A percentile compares a stretch with the other conserved stretches of the same genome.
Conservation (phyloP, 1,284 basidiomycete genomes). For the Coniferiporia sulphurascens region DNA sequence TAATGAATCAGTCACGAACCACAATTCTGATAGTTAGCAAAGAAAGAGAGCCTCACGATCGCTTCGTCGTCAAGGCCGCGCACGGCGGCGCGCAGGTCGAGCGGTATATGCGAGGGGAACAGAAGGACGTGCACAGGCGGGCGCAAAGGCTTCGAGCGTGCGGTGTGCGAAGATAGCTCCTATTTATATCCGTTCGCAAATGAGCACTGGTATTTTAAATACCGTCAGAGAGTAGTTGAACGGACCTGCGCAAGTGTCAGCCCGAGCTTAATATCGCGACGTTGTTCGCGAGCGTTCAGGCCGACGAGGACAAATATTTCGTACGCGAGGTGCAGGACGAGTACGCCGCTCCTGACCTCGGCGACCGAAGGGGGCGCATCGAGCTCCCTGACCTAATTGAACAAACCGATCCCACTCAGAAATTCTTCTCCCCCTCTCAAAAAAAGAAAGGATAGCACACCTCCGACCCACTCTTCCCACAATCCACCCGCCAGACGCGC, state of each 20-base stretch:
- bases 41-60: conserved; percentile 40
- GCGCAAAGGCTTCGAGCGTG: conserved; percentile 52
- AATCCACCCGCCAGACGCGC: conserved; percentile 57
- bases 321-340: conserved; percentile 68
- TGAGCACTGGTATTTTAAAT: not conserved
- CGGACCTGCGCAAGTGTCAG: conserved; percentile 52
- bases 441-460: not conserved
- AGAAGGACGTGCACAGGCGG: conserved; percentile 69
- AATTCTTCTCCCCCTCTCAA: not conserved
- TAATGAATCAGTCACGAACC: conserved; percentile 10
- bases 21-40: not conserved
- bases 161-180: conserved; percentile 48
- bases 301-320: conserved; percentile 78
- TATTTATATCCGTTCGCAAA: conserved; percentile 25
- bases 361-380: conserved; percentile 25
- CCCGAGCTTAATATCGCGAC: conserved; percentile 56
- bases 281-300: conserved; percentile 49
- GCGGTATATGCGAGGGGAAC: conserved; percentile 64
- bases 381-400: conserved; percentile 29
- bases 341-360: conserved; percentile 39
- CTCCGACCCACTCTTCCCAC: conserved; percentile 10
- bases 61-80: conserved; percentile 59
- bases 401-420: not conserved
- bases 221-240: not conserved
- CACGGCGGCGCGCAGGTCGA: conserved; percentile 60